These are phyloP conservation scores for Exserohilum rostratum DNA, from an alignment of 2,329 filamentous ascomycete genomes.

Conservation along the genomic window DNA sequence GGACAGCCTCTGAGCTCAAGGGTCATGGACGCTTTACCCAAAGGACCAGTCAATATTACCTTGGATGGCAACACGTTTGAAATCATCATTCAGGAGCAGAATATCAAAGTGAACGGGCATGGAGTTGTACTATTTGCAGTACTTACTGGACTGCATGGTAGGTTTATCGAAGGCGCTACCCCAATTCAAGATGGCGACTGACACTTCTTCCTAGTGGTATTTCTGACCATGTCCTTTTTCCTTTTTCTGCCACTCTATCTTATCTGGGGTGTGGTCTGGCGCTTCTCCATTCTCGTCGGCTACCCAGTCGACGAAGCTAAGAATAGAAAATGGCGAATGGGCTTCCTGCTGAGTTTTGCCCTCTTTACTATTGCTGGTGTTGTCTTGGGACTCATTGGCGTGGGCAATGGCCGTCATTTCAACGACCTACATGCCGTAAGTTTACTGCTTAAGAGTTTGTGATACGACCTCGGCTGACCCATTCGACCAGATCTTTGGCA, in stretches of 20 bases:
- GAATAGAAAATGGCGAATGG: slow-evolving; percentile 35
- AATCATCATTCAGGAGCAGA: slow-evolving; percentile 23
- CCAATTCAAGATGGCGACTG: neutral
- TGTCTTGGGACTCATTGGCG: slow-evolving; percentile 32
- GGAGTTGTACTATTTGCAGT: slow-evolving; percentile 22
- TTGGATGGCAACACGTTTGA: slow-evolving; percentile 34
- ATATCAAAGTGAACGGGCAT: slow-evolving; percentile 32
- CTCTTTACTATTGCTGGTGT: slow-evolving; percentile 26
- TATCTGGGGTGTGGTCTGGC: slow-evolving; percentile 31
- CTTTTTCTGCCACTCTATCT: slow-evolving; percentile 36
- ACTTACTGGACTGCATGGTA: slow-evolving; percentile 34
- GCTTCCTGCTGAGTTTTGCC: slow-evolving; percentile 26
- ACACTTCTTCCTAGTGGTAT: slow-evolving; percentile 19
- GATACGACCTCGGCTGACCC: neutral
- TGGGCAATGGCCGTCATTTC: slow-evolving; percentile 35
- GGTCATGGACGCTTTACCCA: slow-evolving; percentile 24
- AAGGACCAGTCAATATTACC: slow-evolving; percentile 29
- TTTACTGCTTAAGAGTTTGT: neutral
- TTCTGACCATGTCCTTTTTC: slow-evolving; percentile 32
- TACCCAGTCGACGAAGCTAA: slow-evolving; percentile 31
- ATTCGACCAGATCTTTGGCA: slow-evolving; percentile 30
- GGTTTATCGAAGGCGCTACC: neutral
- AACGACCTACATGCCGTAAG: slow-evolving; percentile 31
- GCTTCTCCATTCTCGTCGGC: slow-evolving; percentile 31
- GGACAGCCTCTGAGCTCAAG: slow-evolving; percentile 24